These are phyloP conservation scores for Ziziphus jujuba DNA, from an alignment of 306 rosid species.

Conservation along the genomic window DNA sequence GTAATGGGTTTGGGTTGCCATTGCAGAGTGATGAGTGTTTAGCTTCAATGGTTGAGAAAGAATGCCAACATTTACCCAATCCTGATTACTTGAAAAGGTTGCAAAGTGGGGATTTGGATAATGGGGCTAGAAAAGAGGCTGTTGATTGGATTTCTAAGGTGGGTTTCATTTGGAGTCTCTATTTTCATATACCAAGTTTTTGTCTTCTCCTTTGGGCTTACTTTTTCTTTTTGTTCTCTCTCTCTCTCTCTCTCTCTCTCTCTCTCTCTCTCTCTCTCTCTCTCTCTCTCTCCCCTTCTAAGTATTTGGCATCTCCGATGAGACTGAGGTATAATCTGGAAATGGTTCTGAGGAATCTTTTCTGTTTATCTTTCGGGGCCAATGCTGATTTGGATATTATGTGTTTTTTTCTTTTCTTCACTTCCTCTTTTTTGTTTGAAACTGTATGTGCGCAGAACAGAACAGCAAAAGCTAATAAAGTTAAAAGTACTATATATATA, in stretches of 20 bases:
- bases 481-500: background rate
- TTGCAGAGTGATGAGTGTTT: slow-evolving; percentile 74
- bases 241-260: background rate
- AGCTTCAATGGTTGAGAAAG: slow-evolving; percentile 61
- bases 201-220: background rate
- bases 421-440: background rate
- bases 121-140: slow-evolving; percentile 63
- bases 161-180: slow-evolving; percentile 20
- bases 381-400: slow-evolving; percentile 13
- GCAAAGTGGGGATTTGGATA: slow-evolving; percentile 64
- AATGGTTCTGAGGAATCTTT: slow-evolving; percentile 10
- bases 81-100: slow-evolving; percentile 57
- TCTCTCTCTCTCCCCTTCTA: background rate
- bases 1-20: slow-evolving; percentile 49
- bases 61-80: slow-evolving; percentile 55
- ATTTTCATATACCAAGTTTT: no score
- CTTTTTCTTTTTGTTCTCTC: background rate
- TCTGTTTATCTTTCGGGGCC: slow-evolving; percentile 18
- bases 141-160: slow-evolving; percentile 93
- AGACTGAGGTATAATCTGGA: slow-evolving; percentile 5
- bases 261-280: no score
- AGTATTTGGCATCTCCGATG: background rate
- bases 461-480: slow-evolving; percentile 1
- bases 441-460: slow-evolving; percentile 16
- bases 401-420: background rate